These are phyloP conservation scores for Vitis hybrid DNA, from an alignment of 177 flowering plant genomes.

Conservation along the genomic window DNA sequence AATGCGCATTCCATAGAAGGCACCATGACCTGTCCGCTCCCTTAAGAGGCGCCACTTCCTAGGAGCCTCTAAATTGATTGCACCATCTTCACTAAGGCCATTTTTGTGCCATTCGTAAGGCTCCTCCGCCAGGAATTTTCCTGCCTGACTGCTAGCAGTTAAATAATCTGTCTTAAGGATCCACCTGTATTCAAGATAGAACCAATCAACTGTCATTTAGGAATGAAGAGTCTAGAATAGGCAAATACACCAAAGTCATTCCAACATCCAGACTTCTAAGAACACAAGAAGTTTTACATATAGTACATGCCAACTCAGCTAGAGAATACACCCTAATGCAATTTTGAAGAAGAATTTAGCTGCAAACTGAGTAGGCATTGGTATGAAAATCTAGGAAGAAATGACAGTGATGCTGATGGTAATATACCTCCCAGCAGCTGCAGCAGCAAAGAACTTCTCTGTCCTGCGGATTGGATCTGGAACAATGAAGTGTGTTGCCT, in stretches of 20 bases:
- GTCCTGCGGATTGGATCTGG: constrained; percentile 86
- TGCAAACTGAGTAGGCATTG: too few species aligned
- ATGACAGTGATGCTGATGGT: neutral
- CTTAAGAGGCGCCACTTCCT: constrained; percentile 93
- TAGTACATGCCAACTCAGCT: too few species aligned
- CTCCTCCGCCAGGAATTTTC: constrained; percentile 73
- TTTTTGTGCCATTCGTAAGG: constrained; percentile 86
- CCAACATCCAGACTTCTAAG: neutral
- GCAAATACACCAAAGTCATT: neutral
- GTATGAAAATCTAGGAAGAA: neutral
- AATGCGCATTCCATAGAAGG: constrained; percentile 86
- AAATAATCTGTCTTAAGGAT: constrained; percentile 86
- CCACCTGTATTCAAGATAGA: constrained; percentile 66
- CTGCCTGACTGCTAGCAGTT: constrained; percentile 68
- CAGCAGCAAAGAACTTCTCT: constrained; percentile 96
- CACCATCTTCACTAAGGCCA: constrained; percentile 82
- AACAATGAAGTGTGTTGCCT: constrained; percentile 88
- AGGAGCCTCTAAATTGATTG: constrained; percentile 89
- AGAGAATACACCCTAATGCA: too few species aligned
- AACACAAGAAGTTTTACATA: neutral
- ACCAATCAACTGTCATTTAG: neutral
- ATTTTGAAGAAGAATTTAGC: too few species aligned
- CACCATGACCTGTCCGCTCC: constrained; percentile 92
- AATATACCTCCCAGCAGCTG: constrained; percentile 91
- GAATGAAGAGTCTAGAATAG: neutral